Conservation (phyloP, 2,329 filamentous ascomycete species). For the Pseudogymnoascus sp. region DNA sequence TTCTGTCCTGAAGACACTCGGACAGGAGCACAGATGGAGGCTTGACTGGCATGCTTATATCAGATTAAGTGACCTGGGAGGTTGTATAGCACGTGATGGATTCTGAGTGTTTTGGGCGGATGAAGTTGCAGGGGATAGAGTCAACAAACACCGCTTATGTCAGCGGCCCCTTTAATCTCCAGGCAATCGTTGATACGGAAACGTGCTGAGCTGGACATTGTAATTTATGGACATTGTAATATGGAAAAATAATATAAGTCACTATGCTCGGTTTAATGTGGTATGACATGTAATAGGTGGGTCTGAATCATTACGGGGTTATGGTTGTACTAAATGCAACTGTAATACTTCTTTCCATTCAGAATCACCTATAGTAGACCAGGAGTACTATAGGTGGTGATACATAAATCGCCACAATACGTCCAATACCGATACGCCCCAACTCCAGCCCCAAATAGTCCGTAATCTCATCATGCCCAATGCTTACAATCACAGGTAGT, state of each 20-base stretch:
- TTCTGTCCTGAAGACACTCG: slow-evolving; percentile 21
- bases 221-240: background rate
- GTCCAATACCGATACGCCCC: background rate
- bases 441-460: slow-evolving; percentile 4
- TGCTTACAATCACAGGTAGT: background rate
- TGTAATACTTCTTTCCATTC: slow-evolving; percentile 5
- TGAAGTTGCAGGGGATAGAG: background rate
- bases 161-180: background rate
- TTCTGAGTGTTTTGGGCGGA: background rate
- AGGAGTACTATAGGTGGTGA: slow-evolving; percentile 1
- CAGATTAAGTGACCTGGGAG: background rate
- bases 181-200: background rate
- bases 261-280: background rate
- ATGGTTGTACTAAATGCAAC: background rate
- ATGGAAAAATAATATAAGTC: background rate
- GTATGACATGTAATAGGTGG: background rate
- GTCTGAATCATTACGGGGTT: background rate
- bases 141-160: slow-evolving; percentile 2
- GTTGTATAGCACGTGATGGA: background rate
- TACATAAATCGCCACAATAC: slow-evolving; percentile 4
- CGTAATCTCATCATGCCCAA: background rate
- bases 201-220: background rate
- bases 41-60: slow-evolving; percentile 4
- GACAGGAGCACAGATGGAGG: background rate
- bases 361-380: background rate